phyloP scores from a whole-genome alignment of 352 stramenopile species.

The Phytophthora lateralis region DNA sequence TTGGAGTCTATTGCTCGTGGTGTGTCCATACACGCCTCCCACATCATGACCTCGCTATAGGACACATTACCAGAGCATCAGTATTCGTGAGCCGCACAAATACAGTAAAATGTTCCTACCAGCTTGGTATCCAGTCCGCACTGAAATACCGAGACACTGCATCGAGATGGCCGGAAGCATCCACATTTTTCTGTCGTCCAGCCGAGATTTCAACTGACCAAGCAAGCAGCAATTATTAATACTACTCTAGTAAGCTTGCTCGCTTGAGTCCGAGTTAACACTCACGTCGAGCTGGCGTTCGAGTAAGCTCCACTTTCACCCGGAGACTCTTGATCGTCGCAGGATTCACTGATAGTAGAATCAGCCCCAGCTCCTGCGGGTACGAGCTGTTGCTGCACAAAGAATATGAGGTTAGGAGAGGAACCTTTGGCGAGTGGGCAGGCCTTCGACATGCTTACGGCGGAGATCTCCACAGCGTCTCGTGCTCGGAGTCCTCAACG shows the following conservation, averaged over 20 bases:
- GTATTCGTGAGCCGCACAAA: not conserved
- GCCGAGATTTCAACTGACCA: slow-evolving; percentile 26
- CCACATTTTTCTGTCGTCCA: not conserved
- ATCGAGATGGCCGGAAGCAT: slow-evolving; percentile 14
- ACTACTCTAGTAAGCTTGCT: not conserved
- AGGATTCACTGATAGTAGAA: slow-evolving; percentile 29
- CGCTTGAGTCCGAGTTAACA: not conserved
- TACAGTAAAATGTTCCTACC: slow-evolving; percentile 16
- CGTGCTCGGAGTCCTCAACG: slow-evolving; percentile 12
- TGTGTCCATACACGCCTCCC: slow-evolving; percentile 7
- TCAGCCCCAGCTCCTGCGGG: slow-evolving; percentile 39
- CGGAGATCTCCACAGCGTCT: slow-evolving; percentile 29
- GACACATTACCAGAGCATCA: not conserved
- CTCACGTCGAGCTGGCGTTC: slow-evolving; percentile 26
- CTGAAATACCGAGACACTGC: slow-evolving; percentile 42
- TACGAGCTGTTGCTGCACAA: slow-evolving; percentile 12
- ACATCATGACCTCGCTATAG: slow-evolving; percentile 17
- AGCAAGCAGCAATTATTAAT: not conserved
- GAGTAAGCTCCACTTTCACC: slow-evolving; percentile 2
- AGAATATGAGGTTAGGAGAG: not conserved
- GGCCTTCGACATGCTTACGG: slow-evolving; percentile 8
- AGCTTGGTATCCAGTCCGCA: slow-evolving; percentile 28
- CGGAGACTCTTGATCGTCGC: slow-evolving; percentile 18
- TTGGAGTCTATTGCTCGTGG: slow-evolving; percentile 7
- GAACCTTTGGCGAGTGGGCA: not conserved